These are phyloP conservation scores for Pseudogymnoascus verrucosus DNA, from an alignment of 2,329 filamentous ascomycete genomes.

Conservation along the genomic window DNA sequence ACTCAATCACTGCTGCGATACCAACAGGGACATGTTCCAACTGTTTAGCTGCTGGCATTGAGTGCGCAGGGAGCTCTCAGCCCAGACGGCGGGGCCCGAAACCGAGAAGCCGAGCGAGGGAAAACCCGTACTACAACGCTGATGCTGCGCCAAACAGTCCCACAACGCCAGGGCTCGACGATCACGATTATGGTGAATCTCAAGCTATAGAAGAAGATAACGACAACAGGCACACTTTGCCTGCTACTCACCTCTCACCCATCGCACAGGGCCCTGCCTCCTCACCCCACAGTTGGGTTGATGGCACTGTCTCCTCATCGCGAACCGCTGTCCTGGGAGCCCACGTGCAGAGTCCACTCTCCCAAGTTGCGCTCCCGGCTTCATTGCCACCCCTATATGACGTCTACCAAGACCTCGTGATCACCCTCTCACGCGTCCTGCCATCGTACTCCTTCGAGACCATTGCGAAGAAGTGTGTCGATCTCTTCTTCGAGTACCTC, in stretches of 20 bases:
- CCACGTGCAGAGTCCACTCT: not conserved
- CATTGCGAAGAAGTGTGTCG: constrained; percentile 26
- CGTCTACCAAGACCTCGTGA: constrained; percentile 17
- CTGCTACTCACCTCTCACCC: not conserved
- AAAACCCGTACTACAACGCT: not conserved
- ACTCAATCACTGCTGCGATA: not conserved
- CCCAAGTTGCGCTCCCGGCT: not conserved
- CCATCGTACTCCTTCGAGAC: constrained; percentile 12
- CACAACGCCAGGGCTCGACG: not conserved
- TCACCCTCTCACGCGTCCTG: constrained; percentile 6
- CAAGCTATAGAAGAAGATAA: not conserved
- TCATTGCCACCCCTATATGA: constrained; percentile 13
- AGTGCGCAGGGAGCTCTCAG: not conserved
- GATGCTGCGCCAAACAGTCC: not conserved
- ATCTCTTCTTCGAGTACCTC: constrained; percentile 36
- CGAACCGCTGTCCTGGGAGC: not conserved
- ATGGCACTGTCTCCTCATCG: not conserved
- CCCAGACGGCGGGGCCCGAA: not conserved
- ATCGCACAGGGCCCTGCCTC: not conserved
- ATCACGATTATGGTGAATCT: not conserved
- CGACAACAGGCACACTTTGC: not conserved
- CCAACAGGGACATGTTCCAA: not conserved
- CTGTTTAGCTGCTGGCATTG: not conserved
- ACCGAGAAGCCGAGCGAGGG: not conserved
- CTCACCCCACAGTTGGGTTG: not conserved